Conservation (phyloP, 768 basidiomycete species). For the Lepiota brunneoincarnata region DNA sequence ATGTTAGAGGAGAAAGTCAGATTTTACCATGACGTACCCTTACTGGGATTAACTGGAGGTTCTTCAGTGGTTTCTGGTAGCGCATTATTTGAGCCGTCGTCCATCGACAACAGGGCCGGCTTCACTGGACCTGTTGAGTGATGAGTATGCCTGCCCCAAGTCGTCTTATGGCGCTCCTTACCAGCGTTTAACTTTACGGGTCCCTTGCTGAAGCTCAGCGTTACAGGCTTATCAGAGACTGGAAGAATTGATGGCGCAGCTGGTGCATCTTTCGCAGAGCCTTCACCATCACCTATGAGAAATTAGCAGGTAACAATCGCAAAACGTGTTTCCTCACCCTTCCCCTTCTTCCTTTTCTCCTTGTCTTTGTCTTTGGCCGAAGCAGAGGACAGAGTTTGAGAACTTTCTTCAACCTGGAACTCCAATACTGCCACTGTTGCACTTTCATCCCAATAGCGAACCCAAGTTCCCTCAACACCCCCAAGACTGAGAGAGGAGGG, state of each 20-base stretch:
- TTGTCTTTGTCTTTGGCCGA: conserved; percentile 30
- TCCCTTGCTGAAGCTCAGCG: conserved; percentile 67
- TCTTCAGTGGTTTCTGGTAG: conserved; percentile 33
- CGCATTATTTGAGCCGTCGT: conserved; percentile 48
- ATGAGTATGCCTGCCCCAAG: not conserved
- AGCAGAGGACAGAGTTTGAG: conserved; percentile 18
- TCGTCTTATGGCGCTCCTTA: conserved; percentile 13
- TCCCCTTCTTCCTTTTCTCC: conserved; percentile 65
- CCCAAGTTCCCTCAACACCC: conserved; percentile 70
- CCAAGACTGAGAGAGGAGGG: conserved; percentile 66
- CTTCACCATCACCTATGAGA: not conserved
- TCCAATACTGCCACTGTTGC: conserved; percentile 74
- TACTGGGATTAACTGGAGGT: conserved; percentile 37
- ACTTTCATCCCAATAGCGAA: conserved; percentile 91
- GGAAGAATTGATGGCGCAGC: conserved; percentile 67
- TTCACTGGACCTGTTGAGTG: conserved; percentile 10
- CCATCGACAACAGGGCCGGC: conserved; percentile 49
- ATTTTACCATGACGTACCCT: conserved; percentile 41
- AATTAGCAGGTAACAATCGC: not conserved
- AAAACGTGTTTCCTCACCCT: conserved; percentile 30
- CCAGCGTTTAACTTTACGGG: conserved; percentile 30
- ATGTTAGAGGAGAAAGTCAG: not conserved
- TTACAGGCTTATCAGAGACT: conserved; percentile 78
- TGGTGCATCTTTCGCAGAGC: conserved; percentile 31
- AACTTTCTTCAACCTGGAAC: conserved; percentile 71